These are phyloP conservation scores for Pezicula carpinea DNA, from an alignment of 2,329 filamentous ascomycete genomes.

Conservation along the genomic window DNA sequence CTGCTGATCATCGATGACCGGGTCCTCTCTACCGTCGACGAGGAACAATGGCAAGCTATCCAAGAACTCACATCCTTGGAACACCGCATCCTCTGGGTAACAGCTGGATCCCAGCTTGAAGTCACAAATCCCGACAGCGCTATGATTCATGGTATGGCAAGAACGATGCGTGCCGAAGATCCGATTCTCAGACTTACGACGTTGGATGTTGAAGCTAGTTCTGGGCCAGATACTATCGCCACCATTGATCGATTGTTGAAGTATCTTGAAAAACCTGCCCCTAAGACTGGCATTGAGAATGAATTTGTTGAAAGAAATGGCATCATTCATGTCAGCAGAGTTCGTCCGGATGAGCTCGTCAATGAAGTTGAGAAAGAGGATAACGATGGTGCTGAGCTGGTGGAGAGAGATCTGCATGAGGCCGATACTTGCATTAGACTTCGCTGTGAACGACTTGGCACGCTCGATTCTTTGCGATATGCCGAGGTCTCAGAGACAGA, in stretches of 20 bases:
- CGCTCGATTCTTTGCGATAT: conserved; percentile 7
- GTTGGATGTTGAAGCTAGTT: conserved; percentile 10
- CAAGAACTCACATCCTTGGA: conserved; percentile 4
- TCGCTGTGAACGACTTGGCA: conserved; percentile 7
- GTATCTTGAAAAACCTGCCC: not conserved
- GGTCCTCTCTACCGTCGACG: conserved; percentile 2
- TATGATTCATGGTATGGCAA: conserved; percentile 6
- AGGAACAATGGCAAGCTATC: conserved; percentile 10
- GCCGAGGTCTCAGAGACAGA: conserved; percentile 3
- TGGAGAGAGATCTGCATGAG: conserved; percentile 3
- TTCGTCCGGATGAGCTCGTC: conserved; percentile 22
- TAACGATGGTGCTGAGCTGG: conserved; percentile 7
- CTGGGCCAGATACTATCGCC: not conserved
- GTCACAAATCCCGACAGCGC: conserved; percentile 2
- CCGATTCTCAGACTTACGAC: conserved; percentile 7
- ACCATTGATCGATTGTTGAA: conserved; percentile 5
- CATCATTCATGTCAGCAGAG: conserved; percentile 19
- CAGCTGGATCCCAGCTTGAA: conserved; percentile 2
- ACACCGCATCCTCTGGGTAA: conserved; percentile 9
- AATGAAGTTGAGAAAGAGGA: conserved; percentile 19
- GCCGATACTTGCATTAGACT: conserved; percentile 1
- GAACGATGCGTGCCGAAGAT: conserved; percentile 6
- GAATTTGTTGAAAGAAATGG: conserved; percentile 28
- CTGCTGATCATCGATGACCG: conserved; percentile 13
- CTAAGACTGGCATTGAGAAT: conserved; percentile 11